Conservation (phyloP, 169 alveolate genomes). For the Eimeria sp. region DNA sequence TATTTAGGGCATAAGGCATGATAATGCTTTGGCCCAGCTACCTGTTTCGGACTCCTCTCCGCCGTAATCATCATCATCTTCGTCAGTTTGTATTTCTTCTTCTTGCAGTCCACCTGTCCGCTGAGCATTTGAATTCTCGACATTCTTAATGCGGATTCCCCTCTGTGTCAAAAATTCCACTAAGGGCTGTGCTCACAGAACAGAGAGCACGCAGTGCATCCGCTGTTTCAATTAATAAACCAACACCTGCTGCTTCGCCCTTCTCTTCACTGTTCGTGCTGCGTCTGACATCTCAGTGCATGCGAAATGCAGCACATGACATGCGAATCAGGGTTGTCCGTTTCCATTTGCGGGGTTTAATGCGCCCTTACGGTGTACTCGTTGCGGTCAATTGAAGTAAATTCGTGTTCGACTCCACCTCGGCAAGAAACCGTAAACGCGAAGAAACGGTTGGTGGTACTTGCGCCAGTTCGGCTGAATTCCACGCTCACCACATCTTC, state of each 20-base stretch:
- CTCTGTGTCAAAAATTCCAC: slow-evolving; percentile 65
- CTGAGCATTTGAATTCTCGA: slow-evolving; percentile 38
- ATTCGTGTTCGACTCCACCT: slow-evolving; percentile 94
- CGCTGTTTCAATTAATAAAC: neutral
- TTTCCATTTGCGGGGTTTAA: neutral
- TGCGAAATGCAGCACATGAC: neutral
- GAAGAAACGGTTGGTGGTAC: slow-evolving; percentile 96
- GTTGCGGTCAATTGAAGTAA: slow-evolving; percentile 96
- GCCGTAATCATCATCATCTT: slow-evolving; percentile 81
- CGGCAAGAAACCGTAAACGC: slow-evolving; percentile 94
- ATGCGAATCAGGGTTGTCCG: neutral
- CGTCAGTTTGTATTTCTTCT: slow-evolving; percentile 79
- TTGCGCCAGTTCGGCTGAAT: slow-evolving; percentile 96
- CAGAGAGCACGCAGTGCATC: neutral
- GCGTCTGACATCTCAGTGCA: neutral
- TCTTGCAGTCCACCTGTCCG: slow-evolving; percentile 75
- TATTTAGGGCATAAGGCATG: neutral
- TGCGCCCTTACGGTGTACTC: slow-evolving; percentile 89
- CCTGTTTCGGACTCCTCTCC: slow-evolving; percentile 80
- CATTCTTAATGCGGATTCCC: slow-evolving; percentile 81
- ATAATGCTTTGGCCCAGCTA: neutral
- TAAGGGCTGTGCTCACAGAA: slow-evolving; percentile 58
- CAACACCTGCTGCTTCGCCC: neutral
- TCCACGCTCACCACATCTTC: slow-evolving; percentile 97
- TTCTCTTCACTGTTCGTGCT: neutral